These are phyloP conservation scores for Nectriaceae sp. DNA, from an alignment of 2,329 filamentous ascomycete genomes.

Conservation along the genomic window DNA sequence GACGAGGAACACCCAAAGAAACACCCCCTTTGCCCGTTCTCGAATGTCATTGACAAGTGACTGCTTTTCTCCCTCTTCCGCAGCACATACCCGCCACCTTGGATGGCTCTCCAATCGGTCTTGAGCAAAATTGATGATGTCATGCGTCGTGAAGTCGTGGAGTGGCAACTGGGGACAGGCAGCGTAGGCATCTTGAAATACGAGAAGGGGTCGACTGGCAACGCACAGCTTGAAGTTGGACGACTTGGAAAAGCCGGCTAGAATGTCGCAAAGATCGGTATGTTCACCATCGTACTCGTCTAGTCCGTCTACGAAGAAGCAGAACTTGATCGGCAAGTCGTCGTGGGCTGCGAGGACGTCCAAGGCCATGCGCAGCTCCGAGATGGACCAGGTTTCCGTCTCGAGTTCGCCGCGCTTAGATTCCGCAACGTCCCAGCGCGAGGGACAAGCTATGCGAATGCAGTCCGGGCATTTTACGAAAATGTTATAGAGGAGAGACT, in stretches of 20 bases:
- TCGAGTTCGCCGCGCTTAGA: not conserved
- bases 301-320: conserved; percentile 28
- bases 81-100: not conserved
- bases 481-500: conserved; percentile 33
- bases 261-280: conserved; percentile 4
- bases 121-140: not conserved
- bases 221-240: conserved; percentile 32
- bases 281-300: conserved; percentile 23
- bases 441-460: conserved; percentile 2
- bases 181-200: conserved; percentile 19
- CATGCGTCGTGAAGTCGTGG: not conserved
- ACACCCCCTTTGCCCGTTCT: not conserved
- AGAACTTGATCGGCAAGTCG: conserved; percentile 5
- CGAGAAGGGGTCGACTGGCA: conserved; percentile 30
- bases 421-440: not conserved
- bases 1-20: conserved; percentile 1
- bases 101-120: not conserved
- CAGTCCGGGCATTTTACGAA: conserved; percentile 18
- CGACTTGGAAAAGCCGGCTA: conserved; percentile 2
- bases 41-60: not conserved
- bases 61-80: not conserved
- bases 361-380: not conserved
- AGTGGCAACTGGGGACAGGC: not conserved
- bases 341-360: not conserved
- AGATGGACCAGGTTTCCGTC: not conserved